Conservation (phyloP, 2,329 filamentous ascomycete genomes). For the Aspergillus hortae region DNA sequence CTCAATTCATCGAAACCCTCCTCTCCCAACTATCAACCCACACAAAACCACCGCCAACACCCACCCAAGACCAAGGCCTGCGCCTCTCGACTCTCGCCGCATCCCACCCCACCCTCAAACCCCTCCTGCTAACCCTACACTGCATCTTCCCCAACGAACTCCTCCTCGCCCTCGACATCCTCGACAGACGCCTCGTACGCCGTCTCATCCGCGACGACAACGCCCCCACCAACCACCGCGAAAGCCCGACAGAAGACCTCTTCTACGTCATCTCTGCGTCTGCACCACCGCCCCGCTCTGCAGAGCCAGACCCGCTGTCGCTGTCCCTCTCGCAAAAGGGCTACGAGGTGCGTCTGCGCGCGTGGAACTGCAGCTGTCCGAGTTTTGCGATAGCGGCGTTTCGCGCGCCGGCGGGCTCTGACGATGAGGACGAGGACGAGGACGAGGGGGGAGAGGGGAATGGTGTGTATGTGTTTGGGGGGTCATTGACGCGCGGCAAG, state of each 20-base stretch:
- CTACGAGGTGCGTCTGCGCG: conserved; percentile 69
- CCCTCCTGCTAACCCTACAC: conserved; percentile 74
- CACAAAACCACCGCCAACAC: background rate
- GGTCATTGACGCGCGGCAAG: conserved; percentile 24
- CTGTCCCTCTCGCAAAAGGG: conserved; percentile 20
- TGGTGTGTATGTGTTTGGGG: conserved; percentile 35
- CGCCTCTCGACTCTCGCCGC: background rate
- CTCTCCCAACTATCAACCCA: conserved; percentile 18
- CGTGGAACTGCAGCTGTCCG: conserved; percentile 90
- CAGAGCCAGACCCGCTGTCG: conserved; percentile 13
- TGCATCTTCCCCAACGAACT: conserved; percentile 78
- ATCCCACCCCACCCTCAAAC: conserved; percentile 35
- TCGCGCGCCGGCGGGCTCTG: conserved; percentile 31
- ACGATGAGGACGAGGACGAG: conserved; percentile 11
- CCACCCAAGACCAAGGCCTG: background rate
- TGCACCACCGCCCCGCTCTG: conserved; percentile 26
- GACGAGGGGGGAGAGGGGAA: conserved; percentile 10
- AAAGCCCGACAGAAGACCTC: conserved; percentile 26
- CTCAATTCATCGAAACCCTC: conserved; percentile 4
- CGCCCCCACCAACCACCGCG: background rate
- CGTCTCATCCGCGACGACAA: conserved; percentile 38
- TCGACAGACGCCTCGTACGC: conserved; percentile 73
- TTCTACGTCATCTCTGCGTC: conserved; percentile 65
- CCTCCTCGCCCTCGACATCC: conserved; percentile 79
- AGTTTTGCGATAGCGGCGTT: conserved; percentile 75